phyloP scores from a whole-genome alignment of 2,329 filamentous ascomycete genomes.

The Cladosporium sphaerospermum region DNA sequence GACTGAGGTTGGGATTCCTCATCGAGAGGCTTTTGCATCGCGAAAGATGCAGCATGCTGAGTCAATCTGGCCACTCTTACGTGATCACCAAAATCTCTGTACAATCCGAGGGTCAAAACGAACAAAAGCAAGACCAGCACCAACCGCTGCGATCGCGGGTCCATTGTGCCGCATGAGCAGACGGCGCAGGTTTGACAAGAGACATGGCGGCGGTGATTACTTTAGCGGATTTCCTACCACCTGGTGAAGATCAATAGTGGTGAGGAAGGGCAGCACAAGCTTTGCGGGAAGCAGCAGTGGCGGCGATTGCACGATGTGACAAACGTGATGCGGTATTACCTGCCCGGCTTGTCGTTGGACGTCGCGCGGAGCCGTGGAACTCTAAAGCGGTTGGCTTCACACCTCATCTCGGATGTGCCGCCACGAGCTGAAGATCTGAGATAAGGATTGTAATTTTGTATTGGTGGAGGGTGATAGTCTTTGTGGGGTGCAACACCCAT shows the following conservation, averaged over 20 bases:
- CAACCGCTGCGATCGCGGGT: slow-evolving; percentile 7
- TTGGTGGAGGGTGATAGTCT: too few relatives aligned
- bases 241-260: too few relatives aligned
- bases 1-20: too few relatives aligned
- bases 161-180: slow-evolving; percentile 8
- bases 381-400: background rate
- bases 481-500: too few relatives aligned
- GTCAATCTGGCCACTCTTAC: background rate
- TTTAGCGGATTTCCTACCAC: too few relatives aligned
- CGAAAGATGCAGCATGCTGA: background rate
- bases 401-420: background rate
- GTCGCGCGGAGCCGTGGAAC: background rate
- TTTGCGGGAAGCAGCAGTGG: slow-evolving; percentile 5
- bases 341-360: background rate
- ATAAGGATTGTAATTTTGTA: too few relatives aligned
- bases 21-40: background rate
- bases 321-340: background rate
- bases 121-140: slow-evolving; percentile 12
- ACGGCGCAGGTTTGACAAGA: too few relatives aligned
- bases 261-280: background rate
- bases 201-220: too few relatives aligned
- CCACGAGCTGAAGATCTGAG: too few relatives aligned
- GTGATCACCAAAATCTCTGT: slow-evolving; percentile 7
- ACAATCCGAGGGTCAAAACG: slow-evolving; percentile 3
- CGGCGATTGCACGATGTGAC: background rate